Base-by-base conservation (phyloP, 345 rosid genomes). In the Excoecaria cochinchinensis region DNA sequence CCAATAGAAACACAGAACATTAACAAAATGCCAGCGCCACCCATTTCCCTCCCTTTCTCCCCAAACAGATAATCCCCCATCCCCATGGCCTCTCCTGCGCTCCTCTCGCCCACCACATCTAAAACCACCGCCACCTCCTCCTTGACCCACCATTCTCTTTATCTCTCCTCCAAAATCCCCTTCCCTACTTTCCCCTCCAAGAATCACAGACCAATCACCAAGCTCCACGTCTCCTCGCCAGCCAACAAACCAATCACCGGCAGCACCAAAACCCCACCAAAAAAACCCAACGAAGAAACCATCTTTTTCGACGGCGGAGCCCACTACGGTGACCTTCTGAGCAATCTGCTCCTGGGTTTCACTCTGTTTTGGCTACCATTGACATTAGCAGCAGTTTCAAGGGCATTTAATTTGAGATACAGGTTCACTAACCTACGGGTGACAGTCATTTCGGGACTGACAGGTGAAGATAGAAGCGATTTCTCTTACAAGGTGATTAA, bases 241-340 rank as follows among this genome's bases (percentile, higher is more conserved):
- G 57, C 91, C 3, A 87, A 86, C 82, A 84, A 77, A 78, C 74
- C 87, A 81, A 19, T 75, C 38, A 36, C 78, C 75, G 67, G 83
- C 57, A 3, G 79, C 72, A 50, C 84, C 46, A 24, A 82, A 61
- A 25, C 77, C 24, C 38, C 85, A 52, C 66, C 76, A 47, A 82
- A 82, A 72, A 81, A 66, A 60, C 62, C 84, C 76, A 88, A 81
- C 52, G 87, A 85, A 78, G 99, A 95, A 84, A 87, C 84, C 8
- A 66, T 95, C 70, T 93, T 86, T 71, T 93, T 92, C 82, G 95
- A 92, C 73, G 95, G 97, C 0, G 99, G 99, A 60, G 92, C 99
- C 60, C 99, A 95, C 78, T 89, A 88, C 89, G 99, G 97, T 0
- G 99, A 95, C 86, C 91, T 95, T 1, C 8, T 89, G 31, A 97